Base-by-base conservation (phyloP, 1,284 basidiomycete genomes). In the Cryptococcus sp. region DNA sequence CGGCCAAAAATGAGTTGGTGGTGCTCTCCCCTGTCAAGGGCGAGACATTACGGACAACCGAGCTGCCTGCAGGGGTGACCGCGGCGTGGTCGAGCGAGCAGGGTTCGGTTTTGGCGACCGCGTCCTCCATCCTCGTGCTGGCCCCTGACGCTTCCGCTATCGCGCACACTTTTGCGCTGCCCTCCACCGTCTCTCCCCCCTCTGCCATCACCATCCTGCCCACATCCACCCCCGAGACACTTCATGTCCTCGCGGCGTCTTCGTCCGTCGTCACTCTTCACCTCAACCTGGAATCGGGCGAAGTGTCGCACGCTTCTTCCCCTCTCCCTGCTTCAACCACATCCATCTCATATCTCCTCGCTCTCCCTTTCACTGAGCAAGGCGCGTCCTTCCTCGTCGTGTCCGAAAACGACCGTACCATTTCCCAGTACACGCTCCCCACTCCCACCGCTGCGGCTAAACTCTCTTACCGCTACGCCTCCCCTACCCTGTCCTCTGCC, bases 351-450 rank as follows among this genome's bases (percentile, higher is more conserved):
- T 67, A 67, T 9, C 51, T 77, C 28, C 51, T 65, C 6, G 64
- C 74, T 13, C 51, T 77, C 9, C 68, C 73, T n/a, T 54, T 65
- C 28, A 40, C 63, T 5, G 55, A 66, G 21, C 63, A 68, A 45
- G 72, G 67, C 1, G 57, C 58, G 4, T 73, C 70, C 7, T 88
- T 91, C 72, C 76, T 87, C 43, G 87, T 88, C 4, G 81, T 83
- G 20, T 88, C 88, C 5, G 84, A 88, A 65, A 82, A 82, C 33
- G 89, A 91, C 74, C 83, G 89, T 20, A 84, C 87, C 45, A 78
- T 89, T n/a, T 87, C 71, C 4, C 73, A 76, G 59, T 76, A 74
- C 59, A 76, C 71, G 12, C 51, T 73, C n/a, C 84, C 66, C 66
- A 86, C 48, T 85, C 83, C 67, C 63, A 82, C 58, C 75, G 79